Percentiles rank a stretch among this genome's conserved stretches.
Conservation (phyloP, 2,329 filamentous ascomycete species). For the Myriosclerotinia scirpicola region DNA sequence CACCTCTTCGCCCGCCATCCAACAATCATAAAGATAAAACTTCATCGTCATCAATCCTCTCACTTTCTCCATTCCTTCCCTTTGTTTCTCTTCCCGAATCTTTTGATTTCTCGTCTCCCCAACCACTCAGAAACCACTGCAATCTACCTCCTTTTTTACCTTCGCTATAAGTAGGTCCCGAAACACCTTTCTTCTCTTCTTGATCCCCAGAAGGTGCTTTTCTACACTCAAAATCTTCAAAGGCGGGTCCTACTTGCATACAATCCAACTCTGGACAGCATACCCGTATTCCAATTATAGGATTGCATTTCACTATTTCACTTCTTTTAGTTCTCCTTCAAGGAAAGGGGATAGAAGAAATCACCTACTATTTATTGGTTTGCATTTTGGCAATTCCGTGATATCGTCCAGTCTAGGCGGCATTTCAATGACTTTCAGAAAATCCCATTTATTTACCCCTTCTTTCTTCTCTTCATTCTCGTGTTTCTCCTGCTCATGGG, state of each 20-base stretch:
- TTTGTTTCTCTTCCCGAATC: neutral
- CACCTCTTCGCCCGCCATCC: neutral
- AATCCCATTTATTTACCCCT: neutral
- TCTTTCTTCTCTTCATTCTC: neutral
- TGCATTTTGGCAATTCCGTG: slow-evolving; percentile 7
- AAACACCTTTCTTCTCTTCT: neutral
- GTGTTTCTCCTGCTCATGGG: neutral
- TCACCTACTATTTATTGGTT: neutral
- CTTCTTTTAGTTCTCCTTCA: neutral
- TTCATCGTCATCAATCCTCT: neutral
- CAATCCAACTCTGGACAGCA: slow-evolving; percentile 6
- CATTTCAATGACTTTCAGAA: neutral
- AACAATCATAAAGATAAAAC: no score
- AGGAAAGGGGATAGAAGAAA: neutral
- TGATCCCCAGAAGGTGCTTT: neutral
- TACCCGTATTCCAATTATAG: neutral
- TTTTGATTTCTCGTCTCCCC: neutral
- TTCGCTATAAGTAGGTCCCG: neutral
- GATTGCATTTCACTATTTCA: slow-evolving; percentile 7
- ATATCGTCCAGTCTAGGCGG: slow-evolving; percentile 15
- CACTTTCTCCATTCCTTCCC: neutral
- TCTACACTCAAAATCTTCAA: slow-evolving; percentile 6
- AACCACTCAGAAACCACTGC: neutral
- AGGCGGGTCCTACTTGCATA: neutral
- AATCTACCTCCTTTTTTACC: neutral